Evolutionary conservation across 2,329 filamentous ascomycete species (phyloP).

Genomic region (Fusarium sp.): DNA sequence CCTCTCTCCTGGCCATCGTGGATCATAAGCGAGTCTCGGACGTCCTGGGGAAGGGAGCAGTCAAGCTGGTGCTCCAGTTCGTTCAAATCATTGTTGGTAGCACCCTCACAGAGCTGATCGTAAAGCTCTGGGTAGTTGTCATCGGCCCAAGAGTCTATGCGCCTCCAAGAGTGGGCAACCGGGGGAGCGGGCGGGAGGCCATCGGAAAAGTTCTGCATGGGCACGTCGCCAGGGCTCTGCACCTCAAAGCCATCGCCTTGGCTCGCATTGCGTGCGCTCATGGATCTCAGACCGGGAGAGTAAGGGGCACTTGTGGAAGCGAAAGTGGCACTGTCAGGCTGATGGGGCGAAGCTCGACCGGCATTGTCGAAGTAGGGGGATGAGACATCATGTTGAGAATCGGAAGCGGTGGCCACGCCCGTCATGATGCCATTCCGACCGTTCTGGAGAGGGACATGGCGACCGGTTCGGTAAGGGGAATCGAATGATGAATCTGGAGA

Average conservation of each 20-base stretch:
- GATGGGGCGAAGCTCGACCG: slow-evolving; percentile 62
- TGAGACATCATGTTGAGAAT: slow-evolving; percentile 86
- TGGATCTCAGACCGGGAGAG: slow-evolving; percentile 88
- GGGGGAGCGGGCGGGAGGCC: slow-evolving; percentile 91
- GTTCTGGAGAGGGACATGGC: slow-evolving; percentile 88
- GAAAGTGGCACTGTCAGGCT: slow-evolving; percentile 47
- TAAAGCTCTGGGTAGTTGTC: slow-evolving; percentile 94
- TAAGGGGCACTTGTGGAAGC: slow-evolving; percentile 77
- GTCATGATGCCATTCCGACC: slow-evolving; percentile 84
- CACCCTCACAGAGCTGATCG: slow-evolving; percentile 92
- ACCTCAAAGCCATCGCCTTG: slow-evolving; percentile 76
- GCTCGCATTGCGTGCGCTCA: slow-evolving; percentile 72
- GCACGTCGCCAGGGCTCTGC: slow-evolving; percentile 83
- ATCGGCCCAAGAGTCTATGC: slow-evolving; percentile 94
- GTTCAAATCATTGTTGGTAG: slow-evolving; percentile 93
- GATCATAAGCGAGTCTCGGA: slow-evolving; percentile 88
- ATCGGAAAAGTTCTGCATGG: slow-evolving; percentile 95
- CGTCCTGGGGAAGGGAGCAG: slow-evolving; percentile 90
- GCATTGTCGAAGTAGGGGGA: slow-evolving; percentile 82
- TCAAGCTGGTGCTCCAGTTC: slow-evolving; percentile 96
- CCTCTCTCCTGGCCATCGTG: slow-evolving; percentile 98
- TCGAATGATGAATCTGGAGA: slow-evolving; percentile 86
- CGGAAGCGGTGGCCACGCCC: slow-evolving; percentile 87
- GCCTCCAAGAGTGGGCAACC: slow-evolving; percentile 88
- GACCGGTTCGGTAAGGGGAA: slow-evolving; percentile 90